Base-by-base conservation (phyloP, 257 asterid genomes). In the Solanum verrucosum region DNA sequence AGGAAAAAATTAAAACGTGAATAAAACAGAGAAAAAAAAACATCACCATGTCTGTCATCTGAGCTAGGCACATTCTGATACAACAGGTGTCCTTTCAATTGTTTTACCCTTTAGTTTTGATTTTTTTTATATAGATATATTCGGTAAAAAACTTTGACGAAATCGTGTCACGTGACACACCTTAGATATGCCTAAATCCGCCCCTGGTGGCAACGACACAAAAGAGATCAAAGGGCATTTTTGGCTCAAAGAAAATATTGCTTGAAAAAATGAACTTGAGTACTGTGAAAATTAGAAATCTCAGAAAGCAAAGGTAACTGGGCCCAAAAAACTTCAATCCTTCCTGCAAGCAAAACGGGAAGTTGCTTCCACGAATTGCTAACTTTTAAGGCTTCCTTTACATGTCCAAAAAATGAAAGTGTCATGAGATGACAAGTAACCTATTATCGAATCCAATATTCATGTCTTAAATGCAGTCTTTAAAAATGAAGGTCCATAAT, bases 281-380 rank as follows among this genome's bases (percentile, higher is more conserved):
- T 33, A 78, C 15, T 79, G 25, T 78, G 65, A 27, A 59, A 35
- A 78, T 23, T 60, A 65, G 44, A 65, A 42, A 87, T 52, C 40
- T 67, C 77, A 38, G 2, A 27, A 87, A 72, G 52, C n/a, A 10
- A 70, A 63, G 89, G 67, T 2, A 70, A 49, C 33, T 81, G 87
- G 90, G 87, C 18, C 89, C 90, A 25, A 40, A 31, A 82, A 21
- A 9, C 49, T 86, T 84, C 75, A 74, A 63, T 78, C 77, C 70
- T 68, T 9, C 23, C 21, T 34, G 27, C 74, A 90, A 88, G 89
- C 89, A 63, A 88, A 27, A 40, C 33, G 87, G 56, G 21, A 79
- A 85, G 3, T 88, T 75, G 81, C 92, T 90, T 90, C 33, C 89
- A 90, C 86, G 90, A 63, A 44, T 84, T 40, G 78, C 72, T 84